A percentile compares a stretch with the other conserved stretches of the same genome.
Conservation (phyloP, 2,329 filamentous ascomycete genomes). For the Aurifilum marmelostoma region DNA sequence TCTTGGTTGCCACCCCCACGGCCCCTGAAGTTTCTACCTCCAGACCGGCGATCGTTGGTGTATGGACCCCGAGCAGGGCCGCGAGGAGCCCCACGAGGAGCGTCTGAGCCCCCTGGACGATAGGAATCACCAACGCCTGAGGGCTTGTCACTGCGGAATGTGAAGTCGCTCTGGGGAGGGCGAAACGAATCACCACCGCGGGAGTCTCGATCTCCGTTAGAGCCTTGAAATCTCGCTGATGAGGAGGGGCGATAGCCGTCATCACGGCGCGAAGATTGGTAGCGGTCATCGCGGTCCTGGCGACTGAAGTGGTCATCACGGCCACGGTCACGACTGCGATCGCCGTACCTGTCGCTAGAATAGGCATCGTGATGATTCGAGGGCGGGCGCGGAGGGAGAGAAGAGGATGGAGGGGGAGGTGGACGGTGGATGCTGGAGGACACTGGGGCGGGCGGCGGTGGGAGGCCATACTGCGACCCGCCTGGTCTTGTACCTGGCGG, state of each 20-base stretch:
- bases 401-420: slow-evolving; percentile 21
- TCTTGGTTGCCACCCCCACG: slow-evolving; percentile 15
- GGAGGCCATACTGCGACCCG: slow-evolving; percentile 20
- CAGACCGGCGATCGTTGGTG: background rate
- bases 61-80: slow-evolving; percentile 19
- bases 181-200: slow-evolving; percentile 33
- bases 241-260: slow-evolving; percentile 15
- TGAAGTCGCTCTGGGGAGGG: slow-evolving; percentile 56
- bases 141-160: slow-evolving; percentile 58
- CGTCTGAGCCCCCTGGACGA: slow-evolving; percentile 32
- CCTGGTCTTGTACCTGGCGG: slow-evolving; percentile 25
- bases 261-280: slow-evolving; percentile 23
- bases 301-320: slow-evolving; percentile 16
- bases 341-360: background rate
- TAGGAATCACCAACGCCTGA: slow-evolving; percentile 47
- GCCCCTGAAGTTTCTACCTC: slow-evolving; percentile 9
- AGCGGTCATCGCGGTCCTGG: slow-evolving; percentile 29
- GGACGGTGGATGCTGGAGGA: slow-evolving; percentile 22
- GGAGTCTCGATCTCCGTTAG: slow-evolving; percentile 9
- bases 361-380: slow-evolving; percentile 28
- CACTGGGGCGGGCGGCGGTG: slow-evolving; percentile 10
- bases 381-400: slow-evolving; percentile 27
- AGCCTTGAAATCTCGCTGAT: slow-evolving; percentile 20
- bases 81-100: slow-evolving; percentile 22
- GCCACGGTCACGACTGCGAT: slow-evolving; percentile 23